These are phyloP conservation scores for Cerrena zonata DNA, from an alignment of 1,284 basidiomycete species.

Conservation along the genomic window DNA sequence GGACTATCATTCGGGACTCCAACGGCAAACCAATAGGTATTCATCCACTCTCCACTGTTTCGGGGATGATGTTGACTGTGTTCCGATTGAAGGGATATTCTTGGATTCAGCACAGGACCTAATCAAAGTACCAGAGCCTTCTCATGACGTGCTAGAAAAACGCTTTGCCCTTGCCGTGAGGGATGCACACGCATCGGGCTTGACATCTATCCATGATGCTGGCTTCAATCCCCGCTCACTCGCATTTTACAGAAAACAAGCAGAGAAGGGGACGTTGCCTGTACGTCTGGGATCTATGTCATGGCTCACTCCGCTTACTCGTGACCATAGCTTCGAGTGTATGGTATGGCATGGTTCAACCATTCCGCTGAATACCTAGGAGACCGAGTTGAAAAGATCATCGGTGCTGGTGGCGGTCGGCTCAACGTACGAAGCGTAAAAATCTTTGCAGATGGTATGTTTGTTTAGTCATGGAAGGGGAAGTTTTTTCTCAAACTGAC, in stretches of 20 bases:
- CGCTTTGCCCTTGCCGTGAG: slow-evolving; percentile 61
- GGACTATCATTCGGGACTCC: slow-evolving; percentile 68
- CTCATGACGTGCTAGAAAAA: slow-evolving; percentile 56
- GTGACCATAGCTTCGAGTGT: slow-evolving; percentile 57
- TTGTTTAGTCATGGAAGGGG: slow-evolving; percentile 2
- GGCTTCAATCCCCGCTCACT: slow-evolving; percentile 65
- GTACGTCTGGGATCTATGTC: slow-evolving; percentile 33
- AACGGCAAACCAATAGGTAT: slow-evolving; percentile 72
- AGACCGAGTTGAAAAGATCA: slow-evolving; percentile 51
- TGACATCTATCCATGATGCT: slow-evolving; percentile 83
- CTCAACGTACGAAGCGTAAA: slow-evolving; percentile 79
- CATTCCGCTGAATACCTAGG: slow-evolving; percentile 76
- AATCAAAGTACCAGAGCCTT: slow-evolving; percentile 57
- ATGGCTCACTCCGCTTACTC: slow-evolving; percentile 5
- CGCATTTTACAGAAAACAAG: slow-evolving; percentile 70
- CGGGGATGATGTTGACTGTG: slow-evolving; percentile 3
- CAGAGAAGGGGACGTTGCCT: slow-evolving; percentile 52
- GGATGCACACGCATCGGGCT: slow-evolving; percentile 64
- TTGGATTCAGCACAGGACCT: slow-evolving; percentile 70
- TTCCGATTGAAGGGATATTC: slow-evolving; percentile 62
- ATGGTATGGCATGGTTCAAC: slow-evolving; percentile 68
- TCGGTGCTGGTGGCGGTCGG: slow-evolving; percentile 52
- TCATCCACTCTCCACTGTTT: no score
- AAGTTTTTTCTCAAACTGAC: neutral
- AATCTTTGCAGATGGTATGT: slow-evolving; percentile 78